phyloP scores from a whole-genome alignment of 2,329 filamentous ascomycete genomes.

The Sordariomycetes sp. region DNA sequence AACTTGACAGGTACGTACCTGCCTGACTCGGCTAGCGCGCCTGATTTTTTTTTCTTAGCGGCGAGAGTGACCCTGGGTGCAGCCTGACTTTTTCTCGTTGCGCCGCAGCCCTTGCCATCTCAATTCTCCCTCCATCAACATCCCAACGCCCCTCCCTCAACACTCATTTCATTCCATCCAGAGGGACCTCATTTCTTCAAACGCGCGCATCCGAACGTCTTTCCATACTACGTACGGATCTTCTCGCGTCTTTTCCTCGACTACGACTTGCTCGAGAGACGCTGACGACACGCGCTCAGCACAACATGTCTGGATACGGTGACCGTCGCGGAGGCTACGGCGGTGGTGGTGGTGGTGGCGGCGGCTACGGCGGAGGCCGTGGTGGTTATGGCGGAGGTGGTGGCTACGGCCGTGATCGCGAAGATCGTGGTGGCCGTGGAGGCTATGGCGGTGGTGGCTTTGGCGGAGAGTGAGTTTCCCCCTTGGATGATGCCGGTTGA shows the following conservation, averaged over 20 bases:
- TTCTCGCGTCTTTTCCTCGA: background rate
- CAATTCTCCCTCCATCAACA: slow-evolving; percentile 6
- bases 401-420: slow-evolving; percentile 31
- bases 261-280: background rate
- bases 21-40: background rate
- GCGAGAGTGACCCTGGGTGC: slow-evolving; percentile 9
- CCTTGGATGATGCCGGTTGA: no score
- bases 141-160: background rate
- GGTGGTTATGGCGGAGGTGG: slow-evolving; percentile 19
- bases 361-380: slow-evolving; percentile 18
- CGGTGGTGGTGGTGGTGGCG: slow-evolving; percentile 17
- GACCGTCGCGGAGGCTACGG: slow-evolving; percentile 21
- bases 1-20: background rate
- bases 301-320: slow-evolving; percentile 37
- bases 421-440: slow-evolving; percentile 15
- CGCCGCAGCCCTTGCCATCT: slow-evolving; percentile 13
- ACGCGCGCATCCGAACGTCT: no score
- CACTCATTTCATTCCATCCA: slow-evolving; percentile 9
- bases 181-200: no score
- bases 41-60: slow-evolving; percentile 13
- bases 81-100: slow-evolving; percentile 8
- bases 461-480: slow-evolving; percentile 27
- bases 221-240: background rate
- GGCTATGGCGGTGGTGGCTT: slow-evolving; percentile 24
- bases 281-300: slow-evolving; percentile 2